phyloP scores from a whole-genome alignment of 208 protist species.

The Naegleria lovaniensis region DNA sequence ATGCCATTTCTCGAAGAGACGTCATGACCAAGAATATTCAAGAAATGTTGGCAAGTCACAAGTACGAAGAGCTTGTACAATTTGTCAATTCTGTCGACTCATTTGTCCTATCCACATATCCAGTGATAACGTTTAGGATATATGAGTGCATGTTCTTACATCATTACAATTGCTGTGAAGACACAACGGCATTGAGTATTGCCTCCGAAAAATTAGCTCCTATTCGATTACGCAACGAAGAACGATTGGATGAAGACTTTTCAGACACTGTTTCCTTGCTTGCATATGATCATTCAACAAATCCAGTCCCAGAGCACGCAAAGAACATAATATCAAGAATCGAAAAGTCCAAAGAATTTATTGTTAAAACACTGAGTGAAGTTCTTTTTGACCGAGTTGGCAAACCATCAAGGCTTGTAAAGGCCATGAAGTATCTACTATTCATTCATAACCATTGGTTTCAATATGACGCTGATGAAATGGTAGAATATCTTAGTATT shows the following conservation, averaged over 20 bases:
- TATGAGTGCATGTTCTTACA: background rate
- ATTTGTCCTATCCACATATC: background rate
- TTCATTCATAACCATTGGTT: background rate
- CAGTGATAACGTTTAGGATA: background rate
- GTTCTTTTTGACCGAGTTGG: background rate
- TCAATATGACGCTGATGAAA: background rate
- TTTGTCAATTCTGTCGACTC: background rate
- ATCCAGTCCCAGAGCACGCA: background rate
- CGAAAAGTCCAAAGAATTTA: background rate
- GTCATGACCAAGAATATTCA: background rate
- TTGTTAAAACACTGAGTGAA: background rate
- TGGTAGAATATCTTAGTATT: background rate
- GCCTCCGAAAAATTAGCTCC: background rate
- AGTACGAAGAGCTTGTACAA: background rate
- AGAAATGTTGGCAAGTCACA: background rate
- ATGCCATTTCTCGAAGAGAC: no score
- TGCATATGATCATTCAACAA: background rate
- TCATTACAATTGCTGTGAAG: background rate
- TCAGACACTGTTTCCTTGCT: background rate
- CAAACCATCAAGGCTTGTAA: background rate
- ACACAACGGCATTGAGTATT: background rate
- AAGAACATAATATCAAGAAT: background rate
- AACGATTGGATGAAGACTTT: background rate
- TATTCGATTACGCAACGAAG: background rate
- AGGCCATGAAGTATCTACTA: background rate